Conservation (phyloP, 371 early-diverging fungal genomes). For the Mortierella polycephala region DNA sequence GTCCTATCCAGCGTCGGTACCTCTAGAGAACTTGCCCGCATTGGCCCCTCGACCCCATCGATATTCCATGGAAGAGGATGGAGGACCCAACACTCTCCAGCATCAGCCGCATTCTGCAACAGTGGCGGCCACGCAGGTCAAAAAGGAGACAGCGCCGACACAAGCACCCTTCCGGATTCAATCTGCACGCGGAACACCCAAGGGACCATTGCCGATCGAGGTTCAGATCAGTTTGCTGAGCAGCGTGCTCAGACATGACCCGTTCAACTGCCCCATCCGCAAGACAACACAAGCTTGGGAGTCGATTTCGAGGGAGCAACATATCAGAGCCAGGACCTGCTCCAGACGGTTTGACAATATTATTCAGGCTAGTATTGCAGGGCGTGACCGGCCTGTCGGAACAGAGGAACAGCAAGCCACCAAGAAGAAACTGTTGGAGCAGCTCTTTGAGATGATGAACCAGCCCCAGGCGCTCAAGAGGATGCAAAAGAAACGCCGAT, state of each 20-base stretch:
- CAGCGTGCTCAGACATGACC: constrained; percentile 47
- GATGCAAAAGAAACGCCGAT: constrained; percentile 53
- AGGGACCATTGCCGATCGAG: constrained; percentile 42
- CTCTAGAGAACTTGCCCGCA: constrained; percentile 6
- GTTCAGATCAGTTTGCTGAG: constrained; percentile 31
- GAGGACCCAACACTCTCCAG: neutral
- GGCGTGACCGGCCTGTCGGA: constrained; percentile 30
- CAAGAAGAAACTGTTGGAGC: constrained; percentile 40
- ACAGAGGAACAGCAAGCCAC: constrained; percentile 39
- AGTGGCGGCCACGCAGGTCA: constrained; percentile 7
- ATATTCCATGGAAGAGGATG: constrained; percentile 23
- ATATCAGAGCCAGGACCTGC: constrained; percentile 45
- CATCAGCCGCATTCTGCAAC: neutral
- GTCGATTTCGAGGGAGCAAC: constrained; percentile 39
- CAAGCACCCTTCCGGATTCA: constrained; percentile 22
- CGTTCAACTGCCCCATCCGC: constrained; percentile 52
- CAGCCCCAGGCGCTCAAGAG: constrained; percentile 46
- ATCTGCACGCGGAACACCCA: constrained; percentile 43
- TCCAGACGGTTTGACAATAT: constrained; percentile 50
- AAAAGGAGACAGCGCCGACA: constrained; percentile 12
- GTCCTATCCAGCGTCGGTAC: neutral
- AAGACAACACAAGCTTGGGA: constrained; percentile 53
- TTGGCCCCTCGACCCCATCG: constrained; percentile 31
- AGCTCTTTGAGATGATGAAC: constrained; percentile 52
- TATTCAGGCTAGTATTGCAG: constrained; percentile 49